Conservation (phyloP, 2,329 filamentous ascomycete genomes). For the Penicillium paneum region DNA sequence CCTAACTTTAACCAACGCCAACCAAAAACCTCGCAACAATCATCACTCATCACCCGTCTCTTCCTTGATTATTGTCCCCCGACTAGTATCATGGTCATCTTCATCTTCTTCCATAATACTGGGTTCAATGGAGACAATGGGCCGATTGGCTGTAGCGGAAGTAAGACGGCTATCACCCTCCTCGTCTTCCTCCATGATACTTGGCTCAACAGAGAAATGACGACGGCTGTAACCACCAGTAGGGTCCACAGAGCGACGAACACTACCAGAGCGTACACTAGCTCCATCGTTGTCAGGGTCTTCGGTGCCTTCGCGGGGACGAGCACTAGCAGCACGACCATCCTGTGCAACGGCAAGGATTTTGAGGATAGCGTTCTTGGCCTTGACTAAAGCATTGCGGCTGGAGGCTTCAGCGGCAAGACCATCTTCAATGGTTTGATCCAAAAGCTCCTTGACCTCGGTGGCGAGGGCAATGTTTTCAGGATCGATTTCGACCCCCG, state of each 20-base stretch:
- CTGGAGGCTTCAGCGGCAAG: conserved; percentile 43
- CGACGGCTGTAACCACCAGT: conserved; percentile 24
- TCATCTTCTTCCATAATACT: conserved; percentile 42
- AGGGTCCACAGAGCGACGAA: conserved; percentile 32
- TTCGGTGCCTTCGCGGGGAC: conserved; percentile 33
- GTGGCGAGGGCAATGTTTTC: conserved; percentile 53
- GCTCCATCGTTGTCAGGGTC: conserved; percentile 31
- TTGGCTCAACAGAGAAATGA: conserved; percentile 34
- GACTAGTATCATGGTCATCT: conserved; percentile 32
- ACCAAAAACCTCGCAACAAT: conserved; percentile 13
- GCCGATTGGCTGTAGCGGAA: conserved; percentile 22
- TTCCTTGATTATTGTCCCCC: conserved; percentile 33
- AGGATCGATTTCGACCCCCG: conserved; percentile 51
- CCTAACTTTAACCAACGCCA: conserved; percentile 13
- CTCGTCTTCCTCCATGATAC: conserved; percentile 40
- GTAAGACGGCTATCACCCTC: conserved; percentile 29
- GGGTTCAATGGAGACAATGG: conserved; percentile 31
- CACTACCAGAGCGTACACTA: conserved; percentile 31
- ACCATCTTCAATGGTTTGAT: conserved; percentile 53
- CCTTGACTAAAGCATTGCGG: conserved; percentile 46
- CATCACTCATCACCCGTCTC: conserved; percentile 31
- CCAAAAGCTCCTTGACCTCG: conserved; percentile 55
- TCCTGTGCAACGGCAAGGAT: conserved; percentile 51
- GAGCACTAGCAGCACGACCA: conserved; percentile 29
- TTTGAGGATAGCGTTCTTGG: conserved; percentile 44